Conservation (phyloP, 2,329 filamentous ascomycete genomes). For the Colletotrichum coccodes region DNA sequence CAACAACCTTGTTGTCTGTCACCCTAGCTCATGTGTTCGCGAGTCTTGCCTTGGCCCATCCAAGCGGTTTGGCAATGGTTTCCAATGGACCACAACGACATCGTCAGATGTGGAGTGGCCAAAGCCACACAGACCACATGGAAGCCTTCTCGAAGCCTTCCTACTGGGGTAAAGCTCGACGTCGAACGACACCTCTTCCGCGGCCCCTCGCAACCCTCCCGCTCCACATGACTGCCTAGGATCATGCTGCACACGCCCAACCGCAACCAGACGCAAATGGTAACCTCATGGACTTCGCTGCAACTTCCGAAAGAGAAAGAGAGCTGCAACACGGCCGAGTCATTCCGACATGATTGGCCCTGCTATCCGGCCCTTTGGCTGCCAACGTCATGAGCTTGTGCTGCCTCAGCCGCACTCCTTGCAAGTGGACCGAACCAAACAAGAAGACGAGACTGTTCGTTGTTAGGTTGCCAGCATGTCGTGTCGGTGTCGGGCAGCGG, state of each 20-base stretch:
- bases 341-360: constrained; percentile 18
- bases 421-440: constrained; percentile 14
- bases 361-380: neutral
- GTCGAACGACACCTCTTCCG: neutral
- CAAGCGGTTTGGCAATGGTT: neutral
- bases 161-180: constrained; percentile 10
- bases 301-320: constrained; percentile 23
- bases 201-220: neutral
- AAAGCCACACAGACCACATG: constrained; percentile 28
- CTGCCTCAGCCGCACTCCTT: constrained; percentile 26
- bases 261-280: constrained; percentile 11
- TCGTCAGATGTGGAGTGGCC: constrained; percentile 22
- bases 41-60: neutral
- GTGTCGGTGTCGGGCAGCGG: constrained; percentile 21
- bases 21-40: neutral
- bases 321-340: constrained; percentile 20
- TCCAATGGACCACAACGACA: neutral
- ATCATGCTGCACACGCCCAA: constrained; percentile 13
- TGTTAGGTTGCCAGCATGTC: neutral
- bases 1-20: neutral
- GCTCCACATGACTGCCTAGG: constrained; percentile 27
- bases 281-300: constrained; percentile 7
- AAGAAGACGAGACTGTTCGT: neutral
- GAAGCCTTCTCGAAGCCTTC: constrained; percentile 31
- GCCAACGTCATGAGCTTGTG: constrained; percentile 27